phyloP scores from a whole-genome alignment of 192 early-diverging fungal genomes.

The Podila epicladia region DNA sequence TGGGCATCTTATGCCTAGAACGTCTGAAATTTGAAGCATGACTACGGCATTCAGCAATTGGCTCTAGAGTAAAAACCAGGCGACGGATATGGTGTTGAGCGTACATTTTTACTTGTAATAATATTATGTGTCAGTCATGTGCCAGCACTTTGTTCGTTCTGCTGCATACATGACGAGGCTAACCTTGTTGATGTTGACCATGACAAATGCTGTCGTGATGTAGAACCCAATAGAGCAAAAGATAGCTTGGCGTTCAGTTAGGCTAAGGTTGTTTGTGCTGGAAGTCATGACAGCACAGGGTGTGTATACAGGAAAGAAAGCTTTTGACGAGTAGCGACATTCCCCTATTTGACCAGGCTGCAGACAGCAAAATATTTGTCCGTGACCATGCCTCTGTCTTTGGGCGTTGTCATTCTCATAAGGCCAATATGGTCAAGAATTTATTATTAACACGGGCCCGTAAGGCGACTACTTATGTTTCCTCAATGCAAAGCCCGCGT shows the following conservation, averaged over 20 bases:
- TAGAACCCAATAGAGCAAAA: constrained; percentile 49
- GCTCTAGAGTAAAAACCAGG: constrained; percentile 62
- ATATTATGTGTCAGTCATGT: no score
- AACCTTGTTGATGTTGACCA: constrained; percentile 60
- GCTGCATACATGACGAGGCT: no score
- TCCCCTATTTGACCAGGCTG: no score
- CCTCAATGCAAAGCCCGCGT: no score
- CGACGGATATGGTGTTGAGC: constrained; percentile 56
- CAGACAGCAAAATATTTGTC: no score
- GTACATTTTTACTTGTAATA: constrained; percentile 41
- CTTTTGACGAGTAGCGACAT: not conserved
- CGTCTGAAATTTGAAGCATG: constrained; percentile 36
- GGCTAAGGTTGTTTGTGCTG: constrained; percentile 14
- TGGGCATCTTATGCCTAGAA: constrained; percentile 50
- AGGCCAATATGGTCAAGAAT: no score
- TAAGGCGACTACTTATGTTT: no score
- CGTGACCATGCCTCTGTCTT: no score
- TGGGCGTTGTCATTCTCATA: no score
- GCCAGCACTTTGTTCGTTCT: no score
- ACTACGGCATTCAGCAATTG: constrained; percentile 62
- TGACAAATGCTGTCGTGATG: constrained; percentile 51
- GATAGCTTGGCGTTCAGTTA: constrained; percentile 39
- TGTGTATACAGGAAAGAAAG: not conserved
- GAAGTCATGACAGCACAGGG: not conserved
- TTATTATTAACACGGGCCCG: no score